Base-by-base conservation (phyloP, 768 basidiomycete species). In the Lactifluus pinguis region DNA sequence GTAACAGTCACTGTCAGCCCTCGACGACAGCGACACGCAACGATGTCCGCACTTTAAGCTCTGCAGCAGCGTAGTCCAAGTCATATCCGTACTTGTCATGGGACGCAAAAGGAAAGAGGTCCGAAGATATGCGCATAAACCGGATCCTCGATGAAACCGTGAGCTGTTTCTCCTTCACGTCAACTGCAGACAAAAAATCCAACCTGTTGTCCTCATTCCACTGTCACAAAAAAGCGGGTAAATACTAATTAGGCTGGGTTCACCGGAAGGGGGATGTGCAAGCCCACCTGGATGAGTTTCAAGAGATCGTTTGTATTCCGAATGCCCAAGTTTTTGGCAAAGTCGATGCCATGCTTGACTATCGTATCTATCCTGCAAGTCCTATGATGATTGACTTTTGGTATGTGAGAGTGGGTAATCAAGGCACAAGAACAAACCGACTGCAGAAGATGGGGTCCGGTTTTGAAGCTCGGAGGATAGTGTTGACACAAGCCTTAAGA, bases 21-120 rank as follows among this genome's bases (percentile, higher is more conserved):
- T 9, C 19, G 14, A 34, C 38, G 19, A 29, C 21, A 25, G 32
- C 11, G 36, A 14, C 47, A 9, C 8, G 30, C 9, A 6, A 50
- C 25, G 14, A 3, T 38, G 21, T 15, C 30, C 60, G 6, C 38
- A 76, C 78, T 67, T 77, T 78, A 48, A 83, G 68, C 59, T 78
- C 80, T 30, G 74, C 72, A 6, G 80, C 76, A 6, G 89, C 92
- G 61, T 89, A 94, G 8, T 82, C 80, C 29, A 98, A 78, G 15
- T 83, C 80, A 71, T 98, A 97, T 0, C 92, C 92, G 67, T 92
- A 82, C 19, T 77, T 78, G 17, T 74, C 77, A 66, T 98, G 95
- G 1, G 88, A 89, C 0, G 93, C 92, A 67, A 87, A 97, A 1
- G 94, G 93, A 72, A 97, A 95, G 82, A 97, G 86, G 65, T 93